These are phyloP conservation scores for Botrytis fabae DNA, from an alignment of 2,329 filamentous ascomycete genomes.

Conservation along the genomic window DNA sequence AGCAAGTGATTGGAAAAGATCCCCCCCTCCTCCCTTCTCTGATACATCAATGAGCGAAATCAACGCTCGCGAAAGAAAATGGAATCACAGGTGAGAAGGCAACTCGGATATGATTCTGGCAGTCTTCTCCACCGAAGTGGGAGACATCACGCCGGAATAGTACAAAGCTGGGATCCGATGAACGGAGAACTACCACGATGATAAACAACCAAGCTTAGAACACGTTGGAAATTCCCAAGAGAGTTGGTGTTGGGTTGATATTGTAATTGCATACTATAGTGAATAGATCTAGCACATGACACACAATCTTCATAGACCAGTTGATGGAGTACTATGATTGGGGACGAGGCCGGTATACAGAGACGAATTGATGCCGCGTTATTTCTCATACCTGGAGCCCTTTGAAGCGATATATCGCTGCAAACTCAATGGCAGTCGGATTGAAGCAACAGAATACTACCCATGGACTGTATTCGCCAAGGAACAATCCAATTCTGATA, in stretches of 20 bases:
- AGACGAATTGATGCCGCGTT: not conserved
- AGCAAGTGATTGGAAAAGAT: not conserved
- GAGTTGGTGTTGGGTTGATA: not conserved
- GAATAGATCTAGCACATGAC: not conserved
- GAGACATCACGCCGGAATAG: not conserved
- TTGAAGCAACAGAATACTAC: not conserved
- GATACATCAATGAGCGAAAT: no score
- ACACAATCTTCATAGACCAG: not conserved
- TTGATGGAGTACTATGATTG: not conserved
- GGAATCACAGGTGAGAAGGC: not conserved
- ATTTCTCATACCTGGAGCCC: not conserved
- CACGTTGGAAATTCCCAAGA: not conserved
- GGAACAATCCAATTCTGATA: not conserved
- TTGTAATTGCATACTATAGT: not conserved
- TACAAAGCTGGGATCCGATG: not conserved
- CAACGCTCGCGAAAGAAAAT: not conserved
- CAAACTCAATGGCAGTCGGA: accelerated
- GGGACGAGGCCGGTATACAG: not conserved
- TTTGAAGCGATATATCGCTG: not conserved
- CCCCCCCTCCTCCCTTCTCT: not conserved
- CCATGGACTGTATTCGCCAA: not conserved
- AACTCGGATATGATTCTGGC: not conserved
- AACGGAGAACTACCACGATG: not conserved
- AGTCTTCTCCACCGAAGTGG: not conserved
- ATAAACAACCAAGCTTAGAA: not conserved